These are phyloP conservation scores for Russula dissimulans DNA, from an alignment of 768 basidiomycete genomes.

Conservation along the genomic window DNA sequence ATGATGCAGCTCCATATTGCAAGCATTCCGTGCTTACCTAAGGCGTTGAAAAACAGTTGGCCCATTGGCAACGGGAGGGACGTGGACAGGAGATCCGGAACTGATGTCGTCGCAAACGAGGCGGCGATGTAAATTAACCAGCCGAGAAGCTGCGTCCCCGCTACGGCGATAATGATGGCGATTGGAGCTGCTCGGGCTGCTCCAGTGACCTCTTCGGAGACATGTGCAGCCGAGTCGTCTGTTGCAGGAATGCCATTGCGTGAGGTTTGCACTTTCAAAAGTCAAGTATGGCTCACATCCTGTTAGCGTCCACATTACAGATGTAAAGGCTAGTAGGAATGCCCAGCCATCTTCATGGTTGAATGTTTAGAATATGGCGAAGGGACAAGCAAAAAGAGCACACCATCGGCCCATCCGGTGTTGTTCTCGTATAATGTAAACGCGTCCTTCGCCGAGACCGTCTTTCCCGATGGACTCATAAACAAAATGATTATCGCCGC, in stretches of 20 bases:
- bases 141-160: conserved; percentile 48
- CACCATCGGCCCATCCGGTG: conserved; percentile 57
- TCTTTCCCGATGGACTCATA: conserved; percentile 42
- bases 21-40: conserved; percentile 65
- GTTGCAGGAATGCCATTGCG: background rate
- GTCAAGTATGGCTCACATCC: conserved; percentile 42
- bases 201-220: conserved; percentile 61
- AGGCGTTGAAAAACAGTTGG: conserved; percentile 53
- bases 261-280: background rate
- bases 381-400: conserved; percentile 18
- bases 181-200: conserved; percentile 57
- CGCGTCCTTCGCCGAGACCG: conserved; percentile 57
- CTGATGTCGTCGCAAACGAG: conserved; percentile 53
- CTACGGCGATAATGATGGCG: conserved; percentile 58
- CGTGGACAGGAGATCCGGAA: conserved; percentile 39
- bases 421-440: conserved; percentile 66
- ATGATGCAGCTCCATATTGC: conserved; percentile 64
- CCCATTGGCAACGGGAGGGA: conserved; percentile 60
- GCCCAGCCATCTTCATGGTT: conserved; percentile 52
- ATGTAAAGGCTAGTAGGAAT: conserved; percentile 60
- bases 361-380: background rate
- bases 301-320: conserved; percentile 74
- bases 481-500: conserved; percentile 54
- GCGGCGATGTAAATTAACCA: conserved; percentile 60
- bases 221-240: conserved; percentile 74